Conservation (phyloP, 345 rosid species). For the Balakata baccata region DNA sequence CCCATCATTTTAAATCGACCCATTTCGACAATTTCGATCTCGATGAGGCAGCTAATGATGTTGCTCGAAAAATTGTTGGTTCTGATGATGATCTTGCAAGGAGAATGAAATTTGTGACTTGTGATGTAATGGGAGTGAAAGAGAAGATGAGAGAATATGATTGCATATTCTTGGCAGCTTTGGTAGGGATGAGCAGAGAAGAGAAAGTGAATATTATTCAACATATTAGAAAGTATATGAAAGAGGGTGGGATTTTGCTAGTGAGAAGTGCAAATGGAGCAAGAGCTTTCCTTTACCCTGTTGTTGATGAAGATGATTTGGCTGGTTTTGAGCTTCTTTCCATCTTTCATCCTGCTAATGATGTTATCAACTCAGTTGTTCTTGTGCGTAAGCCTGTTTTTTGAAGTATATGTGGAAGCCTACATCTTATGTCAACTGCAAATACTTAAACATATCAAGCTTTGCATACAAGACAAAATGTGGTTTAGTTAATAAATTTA, state of each 20-base stretch:
- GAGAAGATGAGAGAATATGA: constrained; percentile 38
- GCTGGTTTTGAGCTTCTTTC: constrained; percentile 38
- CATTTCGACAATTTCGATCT: constrained; percentile 39
- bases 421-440: no score
- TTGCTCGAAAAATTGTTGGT: constrained; percentile 27
- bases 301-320: constrained; percentile 30
- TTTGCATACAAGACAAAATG: no score
- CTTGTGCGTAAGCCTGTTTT: constrained; percentile 29
- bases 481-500: no score
- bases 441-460: no score
- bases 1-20: constrained; percentile 30
- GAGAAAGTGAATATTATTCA: constrained; percentile 28
- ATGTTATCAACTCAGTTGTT: constrained; percentile 39
- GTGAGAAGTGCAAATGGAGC: constrained; percentile 47
- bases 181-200: constrained; percentile 40
- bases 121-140: constrained; percentile 32
- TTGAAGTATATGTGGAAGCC: not conserved
- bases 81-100: constrained; percentile 27
- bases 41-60: constrained; percentile 30
- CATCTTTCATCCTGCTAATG: constrained; percentile 36
- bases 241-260: constrained; percentile 30
- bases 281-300: constrained; percentile 39
- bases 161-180: constrained; percentile 40
- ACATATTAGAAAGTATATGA: constrained; percentile 37
- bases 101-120: constrained; percentile 36